A percentile compares a stretch with the other conserved stretches of the same genome.
Evolutionary conservation across 352 stramenopile species (phyloP).

Genomic region (Globisporangium polare): DNA sequence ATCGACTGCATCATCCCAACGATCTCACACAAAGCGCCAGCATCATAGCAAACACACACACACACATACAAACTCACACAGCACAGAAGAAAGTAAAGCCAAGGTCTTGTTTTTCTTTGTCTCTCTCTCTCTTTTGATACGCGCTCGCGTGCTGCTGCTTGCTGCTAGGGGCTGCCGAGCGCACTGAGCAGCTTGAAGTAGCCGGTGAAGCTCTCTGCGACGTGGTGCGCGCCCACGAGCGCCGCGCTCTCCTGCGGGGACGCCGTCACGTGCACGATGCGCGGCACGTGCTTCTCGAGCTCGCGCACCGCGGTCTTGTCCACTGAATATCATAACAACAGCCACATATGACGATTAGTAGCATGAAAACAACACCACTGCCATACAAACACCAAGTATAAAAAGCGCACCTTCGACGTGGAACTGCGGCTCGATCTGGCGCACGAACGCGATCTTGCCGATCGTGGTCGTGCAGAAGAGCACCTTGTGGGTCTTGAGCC

Average conservation of each 20-base stretch:
- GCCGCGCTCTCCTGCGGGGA: constrained; percentile 20
- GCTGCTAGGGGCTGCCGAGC: constrained; percentile 7
- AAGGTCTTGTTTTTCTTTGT: neutral
- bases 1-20: constrained; percentile 38
- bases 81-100: neutral
- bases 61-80: neutral
- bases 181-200: constrained; percentile 66
- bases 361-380: neutral
- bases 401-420: constrained; percentile 69
- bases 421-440: constrained; percentile 82
- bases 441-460: constrained; percentile 82
- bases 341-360: constrained; percentile 5
- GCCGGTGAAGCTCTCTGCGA: constrained; percentile 54
- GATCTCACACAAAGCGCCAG: constrained; percentile 9
- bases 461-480: constrained; percentile 76
- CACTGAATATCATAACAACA: constrained; percentile 27
- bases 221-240: constrained; percentile 38
- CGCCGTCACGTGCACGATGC: constrained; percentile 57
- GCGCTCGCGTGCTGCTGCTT: neutral
- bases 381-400: neutral
- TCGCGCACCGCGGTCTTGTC: constrained; percentile 49
- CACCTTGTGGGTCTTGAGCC: constrained; percentile 63
- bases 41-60: constrained; percentile 1
- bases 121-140: neutral
- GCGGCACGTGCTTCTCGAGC: constrained; percentile 73